Percentiles rank a stretch among this genome's conserved stretches.
phyloP scores from a whole-genome alignment of 2,329 filamentous ascomycete genomes.

The Colletotrichum lentis region DNA sequence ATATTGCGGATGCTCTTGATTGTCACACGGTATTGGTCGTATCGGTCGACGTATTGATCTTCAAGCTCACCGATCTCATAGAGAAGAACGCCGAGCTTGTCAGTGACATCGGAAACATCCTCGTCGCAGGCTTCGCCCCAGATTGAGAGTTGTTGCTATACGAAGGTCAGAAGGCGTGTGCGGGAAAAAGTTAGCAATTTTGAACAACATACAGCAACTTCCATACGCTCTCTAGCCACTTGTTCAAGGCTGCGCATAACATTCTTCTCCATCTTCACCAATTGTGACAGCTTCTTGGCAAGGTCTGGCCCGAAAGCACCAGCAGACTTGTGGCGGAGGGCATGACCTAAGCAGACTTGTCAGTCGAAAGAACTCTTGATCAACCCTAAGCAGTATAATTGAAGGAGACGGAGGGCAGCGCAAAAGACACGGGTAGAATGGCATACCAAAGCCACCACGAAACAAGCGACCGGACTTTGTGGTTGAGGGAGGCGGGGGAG shows the following conservation, averaged over 20 bases:
- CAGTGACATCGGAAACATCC: conserved; percentile 97
- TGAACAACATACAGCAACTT: conserved; percentile 81
- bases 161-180: conserved; percentile 27
- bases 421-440: background rate
- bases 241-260: conserved; percentile 98
- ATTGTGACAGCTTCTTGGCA: conserved; percentile 94
- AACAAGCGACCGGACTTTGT: conserved; percentile 94
- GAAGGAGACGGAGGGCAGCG: conserved; percentile 7
- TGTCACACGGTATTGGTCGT: conserved; percentile 98
- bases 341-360: conserved; percentile 60
- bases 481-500: conserved; percentile 87
- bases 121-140: conserved; percentile 97
- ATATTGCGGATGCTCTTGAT: conserved; percentile 99
- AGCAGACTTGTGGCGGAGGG: conserved; percentile 76
- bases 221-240: conserved; percentile 95
- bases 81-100: conserved; percentile 96
- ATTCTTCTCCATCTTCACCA: conserved; percentile 99
- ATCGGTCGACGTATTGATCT: conserved; percentile 97
- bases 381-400: background rate
- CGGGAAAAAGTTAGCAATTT: too few species aligned
- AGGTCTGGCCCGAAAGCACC: conserved; percentile 86
- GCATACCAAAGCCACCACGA: conserved; percentile 83
- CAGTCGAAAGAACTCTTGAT: conserved; percentile 20
- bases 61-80: conserved; percentile 99
- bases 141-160: conserved; percentile 94